Evolutionary conservation across 2,329 filamentous ascomycete species (phyloP).

Genomic region (Lomentospora prolificans): DNA sequence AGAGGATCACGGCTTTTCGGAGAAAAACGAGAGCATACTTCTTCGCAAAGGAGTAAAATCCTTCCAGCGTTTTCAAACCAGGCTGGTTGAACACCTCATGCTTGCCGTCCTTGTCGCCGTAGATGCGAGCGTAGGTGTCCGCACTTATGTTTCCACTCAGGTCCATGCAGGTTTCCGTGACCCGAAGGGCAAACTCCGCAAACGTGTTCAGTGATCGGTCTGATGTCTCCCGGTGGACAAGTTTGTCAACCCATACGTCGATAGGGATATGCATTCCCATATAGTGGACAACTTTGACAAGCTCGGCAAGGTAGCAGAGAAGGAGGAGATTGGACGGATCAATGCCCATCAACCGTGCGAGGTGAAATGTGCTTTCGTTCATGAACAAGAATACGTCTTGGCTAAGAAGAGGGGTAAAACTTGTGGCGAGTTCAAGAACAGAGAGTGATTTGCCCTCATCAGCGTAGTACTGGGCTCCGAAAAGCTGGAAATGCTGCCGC

Average conservation of each 20-base stretch:
- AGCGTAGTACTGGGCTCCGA: constrained; percentile 48
- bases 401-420: constrained; percentile 49
- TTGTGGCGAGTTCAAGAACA: constrained; percentile 29
- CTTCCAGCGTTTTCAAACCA: constrained; percentile 40
- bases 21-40: constrained; percentile 87
- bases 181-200: constrained; percentile 41
- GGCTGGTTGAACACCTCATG: constrained; percentile 46
- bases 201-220: constrained; percentile 43
- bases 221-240: constrained; percentile 29
- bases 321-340: constrained; percentile 73
- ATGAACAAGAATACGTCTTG: constrained; percentile 73
- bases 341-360: constrained; percentile 56
- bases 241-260: constrained; percentile 36
- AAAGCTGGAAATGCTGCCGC: constrained; percentile 66
- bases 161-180: constrained; percentile 35
- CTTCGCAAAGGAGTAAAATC: constrained; percentile 52
- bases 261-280: constrained; percentile 45
- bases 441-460: constrained; percentile 8
- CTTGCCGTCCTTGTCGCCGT: constrained; percentile 2
- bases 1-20: constrained; percentile 71
- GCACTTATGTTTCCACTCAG: neutral
- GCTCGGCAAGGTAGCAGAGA: constrained; percentile 82
- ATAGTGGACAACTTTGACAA: constrained; percentile 67
- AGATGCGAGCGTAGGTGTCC: neutral
- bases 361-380: constrained; percentile 63